Conservation (phyloP, 768 basidiomycete genomes). For the Phylloporus arenicola region DNA sequence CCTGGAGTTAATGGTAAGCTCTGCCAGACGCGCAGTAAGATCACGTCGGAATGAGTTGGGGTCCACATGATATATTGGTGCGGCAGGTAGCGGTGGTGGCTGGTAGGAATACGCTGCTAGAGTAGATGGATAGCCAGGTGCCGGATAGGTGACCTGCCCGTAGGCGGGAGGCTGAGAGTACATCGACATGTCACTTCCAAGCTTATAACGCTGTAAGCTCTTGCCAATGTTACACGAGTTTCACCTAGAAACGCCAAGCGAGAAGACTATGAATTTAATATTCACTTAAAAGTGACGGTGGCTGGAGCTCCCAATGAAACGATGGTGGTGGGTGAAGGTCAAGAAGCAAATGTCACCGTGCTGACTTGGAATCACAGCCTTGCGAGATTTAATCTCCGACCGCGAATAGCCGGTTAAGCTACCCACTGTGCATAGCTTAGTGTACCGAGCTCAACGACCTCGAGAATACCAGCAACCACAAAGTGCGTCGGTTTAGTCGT, state of each 20-base stretch:
- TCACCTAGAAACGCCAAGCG: constrained; percentile 29
- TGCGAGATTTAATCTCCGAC: constrained; percentile 34
- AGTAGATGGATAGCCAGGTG: constrained; percentile 43
- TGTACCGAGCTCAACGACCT: constrained; percentile 16
- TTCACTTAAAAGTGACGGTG: constrained; percentile 47
- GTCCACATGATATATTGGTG: constrained; percentile 50
- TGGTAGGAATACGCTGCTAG: constrained; percentile 44
- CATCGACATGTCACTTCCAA: constrained; percentile 49
- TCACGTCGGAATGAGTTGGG: constrained; percentile 74
- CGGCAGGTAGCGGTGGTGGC: constrained; percentile 37
- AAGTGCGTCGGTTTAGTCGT: constrained; percentile 21
- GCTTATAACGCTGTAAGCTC: constrained; percentile 32
- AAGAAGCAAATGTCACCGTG: constrained; percentile 29
- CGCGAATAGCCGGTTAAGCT: constrained; percentile 23
- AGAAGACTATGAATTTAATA: constrained; percentile 37
- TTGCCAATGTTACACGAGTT: constrained; percentile 30
- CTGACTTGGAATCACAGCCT: constrained; percentile 24
- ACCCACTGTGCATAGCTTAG: constrained; percentile 3
- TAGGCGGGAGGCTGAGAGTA: constrained; percentile 58
- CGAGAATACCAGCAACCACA: constrained; percentile 24
- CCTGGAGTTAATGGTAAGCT: constrained; percentile 91
- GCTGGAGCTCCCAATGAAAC: constrained; percentile 33
- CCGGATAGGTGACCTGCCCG: constrained; percentile 51
- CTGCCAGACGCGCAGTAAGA: constrained; percentile 64
- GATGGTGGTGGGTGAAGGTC: constrained; percentile 45